These are phyloP conservation scores for Komagataella phaffii DNA, from an alignment of 805 yeast genomes.

Conservation along the genomic window DNA sequence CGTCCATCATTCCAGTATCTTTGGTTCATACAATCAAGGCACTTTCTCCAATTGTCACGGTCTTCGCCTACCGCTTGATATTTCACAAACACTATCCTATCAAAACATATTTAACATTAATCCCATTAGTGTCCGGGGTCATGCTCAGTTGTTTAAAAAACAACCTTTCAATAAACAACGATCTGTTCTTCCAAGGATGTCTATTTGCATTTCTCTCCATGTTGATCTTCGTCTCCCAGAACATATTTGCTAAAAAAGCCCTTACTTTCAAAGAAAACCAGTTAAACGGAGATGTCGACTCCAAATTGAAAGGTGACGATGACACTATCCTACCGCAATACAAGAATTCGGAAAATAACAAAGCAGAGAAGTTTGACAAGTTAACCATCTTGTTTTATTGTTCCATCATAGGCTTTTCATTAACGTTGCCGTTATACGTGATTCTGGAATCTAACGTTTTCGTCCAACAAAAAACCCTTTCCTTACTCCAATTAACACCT, in stretches of 20 bases:
- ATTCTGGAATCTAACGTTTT: constrained; percentile 31
- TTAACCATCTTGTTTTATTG: constrained; percentile 61
- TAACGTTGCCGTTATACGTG: constrained; percentile 58
- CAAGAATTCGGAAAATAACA: not conserved
- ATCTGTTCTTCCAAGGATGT: constrained; percentile 24
- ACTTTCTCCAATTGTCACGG: constrained; percentile 80
- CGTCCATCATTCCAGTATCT: constrained; percentile 85
- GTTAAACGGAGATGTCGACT: constrained; percentile 1
- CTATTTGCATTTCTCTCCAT: constrained; percentile 38
- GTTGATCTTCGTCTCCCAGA: constrained; percentile 65
- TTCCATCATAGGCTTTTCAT: constrained; percentile 50
- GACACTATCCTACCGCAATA: not conserved
- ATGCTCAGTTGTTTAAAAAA: constrained; percentile 60
- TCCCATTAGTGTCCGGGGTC: constrained; percentile 76
- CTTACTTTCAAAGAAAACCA: constrained; percentile 27
- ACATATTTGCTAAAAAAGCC: constrained; percentile 66
- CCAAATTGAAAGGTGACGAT: not conserved
- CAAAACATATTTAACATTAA: constrained; percentile 64
- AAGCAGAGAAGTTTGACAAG: constrained; percentile 38
- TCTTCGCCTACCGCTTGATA: constrained; percentile 54
- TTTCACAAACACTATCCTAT: constrained; percentile 43
- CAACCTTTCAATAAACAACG: constrained; percentile 10
- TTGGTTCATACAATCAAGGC: constrained; percentile 92
- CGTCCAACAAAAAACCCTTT: constrained; percentile 12
- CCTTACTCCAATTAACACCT: constrained; percentile 16